Evolutionary conservation across 345 rosid genomes (phyloP).

Genomic region (Passiflora organensis): DNA sequence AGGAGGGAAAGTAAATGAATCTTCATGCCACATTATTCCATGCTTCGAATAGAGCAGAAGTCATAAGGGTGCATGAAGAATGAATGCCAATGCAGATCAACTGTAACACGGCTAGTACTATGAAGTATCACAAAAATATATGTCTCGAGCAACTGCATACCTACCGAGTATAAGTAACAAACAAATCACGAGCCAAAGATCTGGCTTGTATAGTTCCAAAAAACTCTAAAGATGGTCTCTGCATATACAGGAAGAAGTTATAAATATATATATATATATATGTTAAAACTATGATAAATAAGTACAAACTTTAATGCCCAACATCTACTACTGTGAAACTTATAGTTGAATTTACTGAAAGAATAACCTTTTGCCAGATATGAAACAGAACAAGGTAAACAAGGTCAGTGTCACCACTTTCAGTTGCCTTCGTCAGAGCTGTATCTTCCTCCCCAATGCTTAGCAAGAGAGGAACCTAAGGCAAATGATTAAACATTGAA

Average conservation of each 20-base stretch:
- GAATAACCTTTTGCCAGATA: constrained; percentile 86
- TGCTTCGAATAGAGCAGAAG: neutral
- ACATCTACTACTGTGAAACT: neutral
- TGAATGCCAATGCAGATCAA: neutral
- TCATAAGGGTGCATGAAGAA: too few relatives aligned
- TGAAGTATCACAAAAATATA: neutral
- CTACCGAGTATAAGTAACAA: constrained; percentile 70
- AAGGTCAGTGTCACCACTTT: constrained; percentile 95
- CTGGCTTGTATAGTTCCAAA: constrained; percentile 86
- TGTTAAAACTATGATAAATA: too few relatives aligned
- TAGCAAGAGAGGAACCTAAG: constrained; percentile 85
- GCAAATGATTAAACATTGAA: constrained; percentile 3
- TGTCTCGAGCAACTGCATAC: neutral
- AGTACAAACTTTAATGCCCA: neutral
- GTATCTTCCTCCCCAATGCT: constrained; percentile 97
- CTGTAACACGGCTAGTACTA: neutral
- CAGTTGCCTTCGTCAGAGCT: constrained; percentile 84
- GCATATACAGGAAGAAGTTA: constrained; percentile 29
- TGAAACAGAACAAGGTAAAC: constrained; percentile 93
- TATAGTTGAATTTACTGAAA: neutral
- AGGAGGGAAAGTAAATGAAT: too few relatives aligned
- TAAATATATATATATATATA: neutral
- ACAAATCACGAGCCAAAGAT: constrained; percentile 79
- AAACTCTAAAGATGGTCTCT: constrained; percentile 82
- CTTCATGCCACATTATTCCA: too few relatives aligned